Conservation (phyloP, 257 asterid genomes). For the Ballota nigra region DNA sequence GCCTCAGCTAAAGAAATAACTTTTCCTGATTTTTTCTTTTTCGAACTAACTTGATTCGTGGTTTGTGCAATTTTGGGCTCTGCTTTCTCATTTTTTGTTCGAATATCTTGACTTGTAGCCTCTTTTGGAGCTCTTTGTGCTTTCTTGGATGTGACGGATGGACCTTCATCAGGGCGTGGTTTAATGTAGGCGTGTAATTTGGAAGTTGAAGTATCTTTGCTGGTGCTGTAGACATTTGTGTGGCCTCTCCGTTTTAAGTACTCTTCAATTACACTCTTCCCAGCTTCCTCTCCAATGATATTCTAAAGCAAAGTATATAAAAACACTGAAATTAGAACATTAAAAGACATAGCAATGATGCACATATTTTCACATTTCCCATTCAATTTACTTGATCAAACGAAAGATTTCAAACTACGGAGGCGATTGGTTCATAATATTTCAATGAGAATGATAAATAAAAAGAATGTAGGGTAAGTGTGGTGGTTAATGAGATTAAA, state of each 20-base stretch:
- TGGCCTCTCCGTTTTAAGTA: conserved; percentile 84
- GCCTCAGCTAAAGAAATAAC: conserved; percentile 89
- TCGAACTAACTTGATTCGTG: conserved; percentile 45
- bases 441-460: background rate
- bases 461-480: no score
- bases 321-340: conserved; percentile 6
- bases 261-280: conserved; percentile 60
- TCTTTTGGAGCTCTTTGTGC: conserved; percentile 60
- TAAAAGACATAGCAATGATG: background rate
- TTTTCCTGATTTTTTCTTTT: conserved; percentile 84
- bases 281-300: conserved; percentile 85
- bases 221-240: conserved; percentile 29
- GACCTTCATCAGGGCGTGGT: conserved; percentile 57
- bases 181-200: conserved; percentile 72
- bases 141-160: conserved; percentile 41
- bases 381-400: background rate
- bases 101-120: conserved; percentile 35
- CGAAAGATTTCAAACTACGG: background rate
- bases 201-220: conserved; percentile 45
- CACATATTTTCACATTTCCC: background rate
- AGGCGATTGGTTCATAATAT: background rate
- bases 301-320: conserved; percentile 43
- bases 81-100: conserved; percentile 30
- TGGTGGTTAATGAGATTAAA: no score
- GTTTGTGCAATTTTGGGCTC: conserved; percentile 35